Evolutionary conservation across 225 moss, liverwort and hornwort genomes (phyloP).

Genomic region (Pleurozium schreberi): DNA sequence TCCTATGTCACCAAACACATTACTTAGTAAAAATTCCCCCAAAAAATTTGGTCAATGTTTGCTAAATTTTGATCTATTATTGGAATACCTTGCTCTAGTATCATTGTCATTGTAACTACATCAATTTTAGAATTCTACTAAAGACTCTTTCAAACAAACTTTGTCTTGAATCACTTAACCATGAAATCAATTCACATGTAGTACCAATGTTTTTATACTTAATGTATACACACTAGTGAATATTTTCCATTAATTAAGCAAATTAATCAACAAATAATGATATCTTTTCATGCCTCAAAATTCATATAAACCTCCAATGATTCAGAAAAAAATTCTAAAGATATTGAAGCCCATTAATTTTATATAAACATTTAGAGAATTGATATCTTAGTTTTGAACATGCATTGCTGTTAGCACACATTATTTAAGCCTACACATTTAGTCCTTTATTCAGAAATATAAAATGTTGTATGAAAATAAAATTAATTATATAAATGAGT

Average conservation of each 20-base stretch:
- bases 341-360: fast-evolving
- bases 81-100: neutral
- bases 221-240: neutral
- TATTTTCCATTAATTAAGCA: too few relatives aligned
- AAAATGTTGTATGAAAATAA: neutral
- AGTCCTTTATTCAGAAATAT: neutral
- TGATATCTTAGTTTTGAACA: too few relatives aligned
- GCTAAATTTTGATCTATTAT: neutral
- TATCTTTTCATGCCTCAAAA: neutral
- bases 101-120: neutral
- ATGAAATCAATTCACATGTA: too few relatives aligned
- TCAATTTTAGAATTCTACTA: neutral
- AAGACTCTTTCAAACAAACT: neutral
- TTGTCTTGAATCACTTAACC: neutral
- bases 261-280: too few relatives aligned
- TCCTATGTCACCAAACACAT: fast-evolving
- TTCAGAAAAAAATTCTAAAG: fast-evolving
- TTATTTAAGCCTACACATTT: neutral
- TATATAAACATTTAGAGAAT: neutral
- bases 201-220: too few relatives aligned
- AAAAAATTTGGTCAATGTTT: neutral
- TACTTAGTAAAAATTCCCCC: neutral
- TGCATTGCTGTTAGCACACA: neutral
- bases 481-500: too few relatives aligned
- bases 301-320: neutral